Evolutionary conservation across 179 eudicot species (phyloP).

Genomic region (Silene vulgaris): DNA sequence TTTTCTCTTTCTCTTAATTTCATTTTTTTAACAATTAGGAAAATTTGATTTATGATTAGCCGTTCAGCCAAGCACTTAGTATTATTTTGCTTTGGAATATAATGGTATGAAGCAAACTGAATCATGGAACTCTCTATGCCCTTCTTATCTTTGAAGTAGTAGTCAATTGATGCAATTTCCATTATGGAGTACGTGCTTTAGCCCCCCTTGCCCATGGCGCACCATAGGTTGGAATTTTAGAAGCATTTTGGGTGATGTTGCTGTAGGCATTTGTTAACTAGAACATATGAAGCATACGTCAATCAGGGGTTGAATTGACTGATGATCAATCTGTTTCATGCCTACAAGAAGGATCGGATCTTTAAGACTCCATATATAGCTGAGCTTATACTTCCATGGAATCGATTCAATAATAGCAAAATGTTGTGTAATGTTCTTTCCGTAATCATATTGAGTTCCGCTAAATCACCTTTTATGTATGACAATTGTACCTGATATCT

Average conservation of each 20-base stretch:
- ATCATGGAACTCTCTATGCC: background rate
- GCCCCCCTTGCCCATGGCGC: too few relatives aligned
- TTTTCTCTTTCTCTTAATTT: background rate
- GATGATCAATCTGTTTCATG: background rate
- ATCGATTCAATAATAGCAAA: background rate
- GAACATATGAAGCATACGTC: background rate
- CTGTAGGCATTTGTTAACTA: background rate
- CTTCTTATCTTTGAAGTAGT: background rate
- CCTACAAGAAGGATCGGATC: background rate
- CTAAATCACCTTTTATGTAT: conserved; percentile 5
- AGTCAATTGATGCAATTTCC: background rate
- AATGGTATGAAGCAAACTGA: background rate
- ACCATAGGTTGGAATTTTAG: too few relatives aligned
- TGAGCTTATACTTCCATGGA: conserved; percentile 8
- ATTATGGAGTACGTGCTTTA: background rate
- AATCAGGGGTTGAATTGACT: background rate
- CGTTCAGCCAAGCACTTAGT: background rate
- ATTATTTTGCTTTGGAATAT: background rate
- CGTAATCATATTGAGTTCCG: background rate
- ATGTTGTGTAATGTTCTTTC: background rate
- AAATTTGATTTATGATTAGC: background rate
- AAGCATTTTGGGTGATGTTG: background rate
- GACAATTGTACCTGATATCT: background rate
- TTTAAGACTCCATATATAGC: background rate
- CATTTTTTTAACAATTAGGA: background rate